These are phyloP conservation scores for Fusarium coffeatum DNA, from an alignment of 2,329 filamentous ascomycete species.

Conservation along the genomic window DNA sequence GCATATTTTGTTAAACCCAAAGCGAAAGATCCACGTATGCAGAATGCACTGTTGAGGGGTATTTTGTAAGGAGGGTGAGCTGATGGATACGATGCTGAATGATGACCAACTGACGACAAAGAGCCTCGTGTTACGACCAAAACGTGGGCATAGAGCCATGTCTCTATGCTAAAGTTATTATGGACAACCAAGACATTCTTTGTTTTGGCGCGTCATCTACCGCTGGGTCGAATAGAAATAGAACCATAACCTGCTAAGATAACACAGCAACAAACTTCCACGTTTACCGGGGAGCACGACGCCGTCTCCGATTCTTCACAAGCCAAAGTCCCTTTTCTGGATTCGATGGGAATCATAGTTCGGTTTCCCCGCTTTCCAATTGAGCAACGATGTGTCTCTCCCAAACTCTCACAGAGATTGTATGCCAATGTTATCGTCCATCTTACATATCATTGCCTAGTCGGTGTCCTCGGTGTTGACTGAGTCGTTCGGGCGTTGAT, in stretches of 20 bases:
- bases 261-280: slow-evolving; percentile 8
- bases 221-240: background rate
- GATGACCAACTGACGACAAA: slow-evolving; percentile 32
- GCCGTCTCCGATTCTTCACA: slow-evolving; percentile 9
- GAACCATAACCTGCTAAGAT: background rate
- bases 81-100: slow-evolving; percentile 19
- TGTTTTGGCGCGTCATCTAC: slow-evolving; percentile 2
- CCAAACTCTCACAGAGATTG: background rate
- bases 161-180: background rate
- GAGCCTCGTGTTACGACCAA: slow-evolving; percentile 15
- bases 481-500: background rate
- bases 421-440: background rate
- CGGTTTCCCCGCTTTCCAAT: slow-evolving; percentile 8
- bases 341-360: slow-evolving; percentile 4
- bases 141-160: slow-evolving; percentile 7
- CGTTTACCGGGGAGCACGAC: slow-evolving; percentile 3
- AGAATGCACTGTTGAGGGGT: slow-evolving; percentile 22
- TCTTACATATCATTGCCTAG: background rate
- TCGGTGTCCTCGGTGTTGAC: background rate
- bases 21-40: slow-evolving; percentile 25
- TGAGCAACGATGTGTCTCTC: slow-evolving; percentile 5
- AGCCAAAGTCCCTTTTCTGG: background rate
- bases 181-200: background rate
- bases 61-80: slow-evolving; percentile 16
- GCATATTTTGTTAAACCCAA: slow-evolving; percentile 6